These are phyloP conservation scores for Blepharisma stoltei DNA, from an alignment of 73 alveolate species.

Conservation along the genomic window DNA sequence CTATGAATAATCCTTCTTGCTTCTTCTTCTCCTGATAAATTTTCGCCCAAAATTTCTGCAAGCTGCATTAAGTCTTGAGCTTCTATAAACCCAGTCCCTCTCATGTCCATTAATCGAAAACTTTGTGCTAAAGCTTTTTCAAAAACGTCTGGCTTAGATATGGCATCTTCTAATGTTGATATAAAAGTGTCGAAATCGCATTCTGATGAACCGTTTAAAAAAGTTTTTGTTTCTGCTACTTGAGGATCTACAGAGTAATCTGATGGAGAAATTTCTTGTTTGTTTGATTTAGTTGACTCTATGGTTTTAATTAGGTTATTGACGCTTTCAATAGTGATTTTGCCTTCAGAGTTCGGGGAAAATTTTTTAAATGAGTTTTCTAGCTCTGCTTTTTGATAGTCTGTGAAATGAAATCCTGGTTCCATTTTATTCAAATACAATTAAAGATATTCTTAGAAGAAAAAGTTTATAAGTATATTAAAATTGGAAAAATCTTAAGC, in stretches of 20 bases:
- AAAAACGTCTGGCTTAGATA: not conserved
- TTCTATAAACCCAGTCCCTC: not conserved
- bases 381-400: slow-evolving; percentile 25
- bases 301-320: not conserved
- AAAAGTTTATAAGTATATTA: no score
- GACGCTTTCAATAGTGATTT: not conserved
- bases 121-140: slow-evolving; percentile 23
- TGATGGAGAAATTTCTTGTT: not conserved
- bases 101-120: slow-evolving; percentile 20
- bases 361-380: slow-evolving; percentile 24
- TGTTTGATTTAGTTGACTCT: not conserved
- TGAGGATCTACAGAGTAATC: no score
- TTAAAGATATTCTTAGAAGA: no score
- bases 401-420: not conserved
- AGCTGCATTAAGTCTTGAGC: not conserved
- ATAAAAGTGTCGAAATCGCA: slow-evolving; percentile 11
- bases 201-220: not conserved
- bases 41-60: not conserved
- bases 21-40: slow-evolving; percentile 20
- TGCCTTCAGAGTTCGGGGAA: slow-evolving; percentile 21
- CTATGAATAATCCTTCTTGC: slow-evolving; percentile 17
- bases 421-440: not conserved
- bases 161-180: not conserved
- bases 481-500: no score
- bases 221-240: no score